Evolutionary conservation across 2,329 filamentous ascomycete genomes (phyloP).

Genomic region (Tolypocladium tropicale): DNA sequence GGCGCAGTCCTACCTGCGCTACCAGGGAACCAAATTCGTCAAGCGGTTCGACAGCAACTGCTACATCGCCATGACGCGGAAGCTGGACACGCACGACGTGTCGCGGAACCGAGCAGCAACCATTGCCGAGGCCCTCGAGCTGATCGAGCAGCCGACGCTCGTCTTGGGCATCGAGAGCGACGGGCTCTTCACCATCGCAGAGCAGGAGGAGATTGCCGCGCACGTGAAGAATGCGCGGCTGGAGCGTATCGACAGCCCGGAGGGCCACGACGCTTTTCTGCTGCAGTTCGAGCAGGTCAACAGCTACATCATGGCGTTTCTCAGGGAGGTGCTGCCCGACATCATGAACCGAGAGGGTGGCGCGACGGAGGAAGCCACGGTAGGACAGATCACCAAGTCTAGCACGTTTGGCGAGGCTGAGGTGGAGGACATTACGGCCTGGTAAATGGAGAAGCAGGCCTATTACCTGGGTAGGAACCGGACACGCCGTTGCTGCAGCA

Average conservation of each 20-base stretch:
- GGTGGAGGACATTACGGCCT: slow-evolving; percentile 91
- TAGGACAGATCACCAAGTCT: slow-evolving; percentile 64
- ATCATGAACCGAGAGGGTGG: slow-evolving; percentile 63
- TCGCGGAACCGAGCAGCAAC: slow-evolving; percentile 62
- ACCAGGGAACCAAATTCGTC: slow-evolving; percentile 94
- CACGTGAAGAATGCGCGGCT: slow-evolving; percentile 69
- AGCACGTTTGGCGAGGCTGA: slow-evolving; percentile 94
- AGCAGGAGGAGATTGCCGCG: slow-evolving; percentile 84
- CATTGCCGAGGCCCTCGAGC: slow-evolving; percentile 63
- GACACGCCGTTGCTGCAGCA: background rate
- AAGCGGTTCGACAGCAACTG: slow-evolving; percentile 97
- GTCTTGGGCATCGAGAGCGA: slow-evolving; percentile 94
- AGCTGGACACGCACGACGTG: slow-evolving; percentile 94
- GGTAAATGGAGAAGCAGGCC: slow-evolving; percentile 38
- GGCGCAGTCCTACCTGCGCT: slow-evolving; percentile 92
- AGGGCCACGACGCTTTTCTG: slow-evolving; percentile 93
- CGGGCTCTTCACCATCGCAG: slow-evolving; percentile 91
- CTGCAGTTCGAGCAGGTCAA: slow-evolving; percentile 98
- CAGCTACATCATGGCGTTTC: slow-evolving; percentile 70
- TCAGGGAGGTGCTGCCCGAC: slow-evolving; percentile 73
- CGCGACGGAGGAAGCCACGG: slow-evolving; percentile 36
- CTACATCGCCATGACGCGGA: slow-evolving; percentile 97
- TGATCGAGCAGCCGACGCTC: slow-evolving; percentile 81
- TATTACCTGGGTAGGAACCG: background rate
- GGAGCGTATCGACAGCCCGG: slow-evolving; percentile 82